Evolutionary conservation across 2,329 filamentous ascomycete genomes (phyloP), one percentile per base, ranked within the genome.

Genomic region (Sclerotinia minor): DNA sequence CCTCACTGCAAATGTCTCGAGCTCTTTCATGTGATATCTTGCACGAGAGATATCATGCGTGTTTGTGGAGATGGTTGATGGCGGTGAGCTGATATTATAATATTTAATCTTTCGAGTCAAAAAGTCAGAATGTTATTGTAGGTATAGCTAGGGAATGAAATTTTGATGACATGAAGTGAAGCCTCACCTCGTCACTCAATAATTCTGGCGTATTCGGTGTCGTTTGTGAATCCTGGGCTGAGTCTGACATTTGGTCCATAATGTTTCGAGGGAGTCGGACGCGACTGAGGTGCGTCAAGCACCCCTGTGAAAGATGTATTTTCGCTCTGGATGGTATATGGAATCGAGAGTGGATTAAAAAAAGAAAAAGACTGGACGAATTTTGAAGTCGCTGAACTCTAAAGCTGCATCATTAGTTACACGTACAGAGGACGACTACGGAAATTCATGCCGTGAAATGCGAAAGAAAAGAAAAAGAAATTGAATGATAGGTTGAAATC

Each of bases 11-110:
- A 70, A 69, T 11, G 61, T 64, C 29, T 68, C 54, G 41, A 69
- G 49, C 55, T 69, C 69, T 58, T 69, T 53, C 35, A 70, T 67
- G 49, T 70, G 68, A 65, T 70, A 70, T 58, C 67, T 70, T 26
- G 67, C 54, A 24, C 69, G 60, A 53, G 60, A 64, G 44, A 66
- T 70, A 64, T 70, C 69, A 67, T 70, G 67, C 29, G 69, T 70
- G 59, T 61, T 61, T 35, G 66, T 64, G 49, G 65, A 67, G 57
- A 67, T 67, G 32, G 57, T 54, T 38, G 57, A 67, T 53, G 65
- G 65, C 57, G 65, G 65, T 67, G 64, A 60, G 35, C 64, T 67
- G 47, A 60, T 52, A 29, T 24, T 60, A 44, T 66, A 38, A 29
- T 53, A 61, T 67, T 53, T 15, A 52, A 49, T 52, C 24, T 67